phyloP scores from a whole-genome alignment of 2,329 filamentous ascomycete species.

The Penicillium sp. region DNA sequence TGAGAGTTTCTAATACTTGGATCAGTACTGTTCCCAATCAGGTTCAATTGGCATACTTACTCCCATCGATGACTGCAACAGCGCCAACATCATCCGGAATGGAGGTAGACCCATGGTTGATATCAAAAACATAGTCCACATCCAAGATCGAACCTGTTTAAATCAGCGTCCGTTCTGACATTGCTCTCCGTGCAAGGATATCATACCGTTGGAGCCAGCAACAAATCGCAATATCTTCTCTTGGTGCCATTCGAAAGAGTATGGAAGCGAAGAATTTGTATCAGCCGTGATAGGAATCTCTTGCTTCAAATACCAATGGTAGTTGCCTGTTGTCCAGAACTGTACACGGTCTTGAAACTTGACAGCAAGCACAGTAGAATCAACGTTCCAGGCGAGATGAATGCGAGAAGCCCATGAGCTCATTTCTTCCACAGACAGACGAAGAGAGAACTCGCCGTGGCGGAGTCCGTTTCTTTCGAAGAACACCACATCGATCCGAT shows the following conservation, averaged over 20 bases:
- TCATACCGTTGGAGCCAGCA: constrained; percentile 44
- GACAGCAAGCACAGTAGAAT: constrained; percentile 86
- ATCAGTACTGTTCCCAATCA: constrained; percentile 9
- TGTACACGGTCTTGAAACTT: constrained; percentile 66
- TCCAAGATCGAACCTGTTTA: constrained; percentile 44
- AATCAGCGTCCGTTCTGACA: constrained; percentile 1
- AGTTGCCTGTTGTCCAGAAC: constrained; percentile 94
- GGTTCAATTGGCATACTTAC: constrained; percentile 29
- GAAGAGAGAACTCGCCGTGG: constrained; percentile 87
- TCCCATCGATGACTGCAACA: constrained; percentile 77
- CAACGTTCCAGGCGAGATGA: constrained; percentile 73
- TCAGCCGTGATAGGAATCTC: constrained; percentile 52
- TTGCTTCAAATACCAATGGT: constrained; percentile 96
- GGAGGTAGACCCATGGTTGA: constrained; percentile 58
- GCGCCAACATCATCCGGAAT: constrained; percentile 69
- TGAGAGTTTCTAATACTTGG: constrained; percentile 49
- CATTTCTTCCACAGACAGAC: constrained; percentile 53
- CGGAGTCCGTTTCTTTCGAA: constrained; percentile 95
- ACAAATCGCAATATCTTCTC: constrained; percentile 68
- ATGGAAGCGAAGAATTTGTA: constrained; percentile 18
- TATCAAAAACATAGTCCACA: constrained; percentile 60
- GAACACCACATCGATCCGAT: constrained; percentile 74
- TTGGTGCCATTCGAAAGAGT: constrained; percentile 61
- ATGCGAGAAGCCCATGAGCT: constrained; percentile 51
- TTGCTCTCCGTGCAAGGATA: neutral